These are phyloP conservation scores for Phytophthora pluvialis DNA, from an alignment of 352 stramenopile species.

Conservation along the genomic window DNA sequence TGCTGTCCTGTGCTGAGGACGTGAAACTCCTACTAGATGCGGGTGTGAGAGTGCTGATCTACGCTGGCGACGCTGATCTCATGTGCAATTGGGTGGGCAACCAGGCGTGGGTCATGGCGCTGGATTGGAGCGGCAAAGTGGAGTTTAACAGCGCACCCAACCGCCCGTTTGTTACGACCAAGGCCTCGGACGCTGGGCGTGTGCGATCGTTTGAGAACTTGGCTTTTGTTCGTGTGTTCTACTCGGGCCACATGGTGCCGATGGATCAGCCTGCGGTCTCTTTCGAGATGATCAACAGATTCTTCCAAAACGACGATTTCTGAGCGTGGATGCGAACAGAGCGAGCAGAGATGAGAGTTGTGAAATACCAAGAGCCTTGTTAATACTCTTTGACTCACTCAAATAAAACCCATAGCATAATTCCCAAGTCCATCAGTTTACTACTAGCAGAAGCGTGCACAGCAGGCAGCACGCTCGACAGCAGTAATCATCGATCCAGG, in stretches of 20 bases:
- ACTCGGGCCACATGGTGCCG: constrained; percentile 95
- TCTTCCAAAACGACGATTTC: constrained; percentile 71
- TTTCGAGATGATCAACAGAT: constrained; percentile 93
- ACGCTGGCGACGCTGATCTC: constrained; percentile 96
- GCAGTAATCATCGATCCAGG: too few relatives aligned
- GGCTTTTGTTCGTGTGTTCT: constrained; percentile 94
- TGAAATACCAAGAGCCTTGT: constrained; percentile 5
- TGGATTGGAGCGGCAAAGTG: constrained; percentile 93
- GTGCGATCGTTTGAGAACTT: constrained; percentile 73
- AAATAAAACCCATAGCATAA: too few relatives aligned
- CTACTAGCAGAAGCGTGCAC: too few relatives aligned
- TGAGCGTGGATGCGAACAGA: constrained; percentile 20
- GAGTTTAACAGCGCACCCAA: constrained; percentile 79
- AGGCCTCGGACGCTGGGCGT: constrained; percentile 37
- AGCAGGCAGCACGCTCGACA: too few relatives aligned
- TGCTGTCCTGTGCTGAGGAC: constrained; percentile 93
- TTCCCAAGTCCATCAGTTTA: too few relatives aligned
- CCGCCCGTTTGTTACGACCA: constrained; percentile 37
- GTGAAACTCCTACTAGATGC: constrained; percentile 86
- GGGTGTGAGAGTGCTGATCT: constrained; percentile 91
- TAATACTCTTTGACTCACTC: not conserved
- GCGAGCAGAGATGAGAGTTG: not conserved
- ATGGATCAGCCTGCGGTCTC: constrained; percentile 91
- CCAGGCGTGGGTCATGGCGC: constrained; percentile 91
- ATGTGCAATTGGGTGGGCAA: constrained; percentile 98